Evolutionary conservation across 768 basidiomycete species (phyloP).

Genomic region (Amanita pallidorosea): DNA sequence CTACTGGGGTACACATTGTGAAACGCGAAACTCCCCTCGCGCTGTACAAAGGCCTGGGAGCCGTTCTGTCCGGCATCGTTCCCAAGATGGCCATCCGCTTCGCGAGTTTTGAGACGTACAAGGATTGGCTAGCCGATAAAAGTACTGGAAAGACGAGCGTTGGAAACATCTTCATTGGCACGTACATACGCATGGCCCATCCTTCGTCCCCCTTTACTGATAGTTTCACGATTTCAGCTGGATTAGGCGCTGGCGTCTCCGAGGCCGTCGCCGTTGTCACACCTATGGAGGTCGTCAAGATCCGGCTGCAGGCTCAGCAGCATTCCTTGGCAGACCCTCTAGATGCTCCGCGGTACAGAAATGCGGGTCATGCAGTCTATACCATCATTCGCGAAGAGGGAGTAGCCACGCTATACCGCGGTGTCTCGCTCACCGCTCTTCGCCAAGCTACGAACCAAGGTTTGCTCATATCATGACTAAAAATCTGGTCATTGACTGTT

Average conservation of each 20-base stretch:
- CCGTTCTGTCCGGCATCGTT: constrained; percentile 92
- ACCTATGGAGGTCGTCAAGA: constrained; percentile 99
- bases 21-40: constrained; percentile 89
- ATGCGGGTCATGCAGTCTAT: constrained; percentile 94
- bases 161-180: constrained; percentile 80
- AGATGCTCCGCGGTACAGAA: constrained; percentile 88
- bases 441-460: constrained; percentile 98
- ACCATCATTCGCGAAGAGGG: constrained; percentile 93
- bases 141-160: constrained; percentile 71
- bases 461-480: constrained; percentile 11
- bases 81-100: constrained; percentile 99
- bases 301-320: constrained; percentile 93
- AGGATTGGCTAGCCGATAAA: constrained; percentile 65
- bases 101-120: constrained; percentile 95
- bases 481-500: no score
- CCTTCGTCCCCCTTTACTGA: neutral
- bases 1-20: constrained; percentile 82
- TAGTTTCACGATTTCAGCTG: constrained; percentile 40
- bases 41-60: constrained; percentile 95
- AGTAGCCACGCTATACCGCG: constrained; percentile 73
- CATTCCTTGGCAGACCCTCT: constrained; percentile 95
- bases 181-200: constrained; percentile 15
- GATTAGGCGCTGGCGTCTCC: constrained; percentile 89
- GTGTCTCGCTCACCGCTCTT: constrained; percentile 86
- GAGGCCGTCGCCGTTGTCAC: constrained; percentile 93